Base-by-base conservation (phyloP, 2,329 filamentous ascomycete species). In the Eurotiales sp. region DNA sequence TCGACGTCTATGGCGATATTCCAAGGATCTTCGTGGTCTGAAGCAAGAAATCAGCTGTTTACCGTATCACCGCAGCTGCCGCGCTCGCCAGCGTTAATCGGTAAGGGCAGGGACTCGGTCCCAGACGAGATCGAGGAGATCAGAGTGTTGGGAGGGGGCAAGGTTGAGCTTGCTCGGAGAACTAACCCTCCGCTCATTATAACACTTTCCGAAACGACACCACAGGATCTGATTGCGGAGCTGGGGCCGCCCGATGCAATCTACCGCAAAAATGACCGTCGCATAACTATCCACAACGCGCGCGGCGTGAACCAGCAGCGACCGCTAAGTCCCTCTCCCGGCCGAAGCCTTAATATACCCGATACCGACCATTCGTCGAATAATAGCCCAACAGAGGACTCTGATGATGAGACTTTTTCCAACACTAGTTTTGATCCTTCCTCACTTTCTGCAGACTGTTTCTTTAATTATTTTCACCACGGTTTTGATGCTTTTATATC, bases 401-500 rank as follows among this genome's bases (percentile, higher is more conserved):
- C 84, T 1, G 81, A 84, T 52, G 76, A 78, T 19, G 86, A 88
- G 25, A 57, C 66, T 46, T 68, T 70, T 25, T 76, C 57, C 73
- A 77, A 66, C 59, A 84, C 70, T 3, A 81, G 84, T 1, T 80
- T 83, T 3, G 89, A 95, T 65, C 71, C 76, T 32, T 65, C 68
- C 5, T 66, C 65, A 6, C 56, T 72, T n/a, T 65, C 71, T 3
- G 65, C 71, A 7, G 77, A 81, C 61, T 90, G 86, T 58, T 99
- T 97, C 67, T 96, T 93, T 72, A 97, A 97, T 67, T 99, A 99
- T 68, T 99, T 96, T 65, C 87, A 92, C 58, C 85, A 96, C 56
- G 93, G 93, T 1, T 95, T 99, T 64, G 93, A 99, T 68, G 81
- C 96, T 8, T 78, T 97, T 4, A 81, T 99, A n/a, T 95, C 92